phyloP scores from a whole-genome alignment of 1,284 basidiomycete genomes.

The Pseudozyma flocculosa region DNA sequence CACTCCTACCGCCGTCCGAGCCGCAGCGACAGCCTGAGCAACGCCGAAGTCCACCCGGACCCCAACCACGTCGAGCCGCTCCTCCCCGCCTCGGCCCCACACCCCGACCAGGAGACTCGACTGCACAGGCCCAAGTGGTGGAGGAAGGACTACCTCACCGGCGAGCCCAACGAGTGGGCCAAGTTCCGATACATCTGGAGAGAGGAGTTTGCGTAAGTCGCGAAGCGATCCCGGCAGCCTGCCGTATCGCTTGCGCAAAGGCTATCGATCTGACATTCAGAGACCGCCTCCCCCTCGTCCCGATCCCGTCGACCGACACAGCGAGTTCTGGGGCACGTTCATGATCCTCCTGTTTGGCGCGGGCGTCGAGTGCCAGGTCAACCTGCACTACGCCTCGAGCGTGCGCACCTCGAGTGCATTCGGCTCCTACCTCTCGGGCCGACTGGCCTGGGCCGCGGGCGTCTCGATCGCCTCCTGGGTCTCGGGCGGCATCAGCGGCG shows the following conservation, averaged over 20 bases:
- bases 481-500: conserved; percentile 42
- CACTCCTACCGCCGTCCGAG: too few relatives aligned
- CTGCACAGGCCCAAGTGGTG: conserved; percentile 40
- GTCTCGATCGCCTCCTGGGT: conserved; percentile 46
- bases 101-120: conserved; percentile 12
- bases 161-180: conserved; percentile 28
- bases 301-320: background rate
- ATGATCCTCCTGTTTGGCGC: conserved; percentile 50
- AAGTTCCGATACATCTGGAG: conserved; percentile 28
- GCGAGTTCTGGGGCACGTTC: conserved; percentile 43
- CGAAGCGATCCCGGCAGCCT: too few relatives aligned
- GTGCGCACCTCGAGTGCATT: conserved; percentile 16
- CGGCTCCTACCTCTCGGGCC: conserved; percentile 32
- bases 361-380: conserved; percentile 50
- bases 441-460: conserved; percentile 48
- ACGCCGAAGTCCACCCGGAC: conserved; percentile 22
- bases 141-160: background rate
- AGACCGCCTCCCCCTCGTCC: too few relatives aligned
- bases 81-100: conserved; percentile 20
- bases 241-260: too few relatives aligned
- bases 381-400: conserved; percentile 28
- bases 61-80: conserved; percentile 9
- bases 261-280: too few relatives aligned
- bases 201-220: conserved; percentile 34
- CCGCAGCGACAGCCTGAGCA: conserved; percentile 5